Base-by-base conservation (phyloP, 2,329 filamentous ascomycete genomes). In the Plenodomus tracheiphilus region DNA sequence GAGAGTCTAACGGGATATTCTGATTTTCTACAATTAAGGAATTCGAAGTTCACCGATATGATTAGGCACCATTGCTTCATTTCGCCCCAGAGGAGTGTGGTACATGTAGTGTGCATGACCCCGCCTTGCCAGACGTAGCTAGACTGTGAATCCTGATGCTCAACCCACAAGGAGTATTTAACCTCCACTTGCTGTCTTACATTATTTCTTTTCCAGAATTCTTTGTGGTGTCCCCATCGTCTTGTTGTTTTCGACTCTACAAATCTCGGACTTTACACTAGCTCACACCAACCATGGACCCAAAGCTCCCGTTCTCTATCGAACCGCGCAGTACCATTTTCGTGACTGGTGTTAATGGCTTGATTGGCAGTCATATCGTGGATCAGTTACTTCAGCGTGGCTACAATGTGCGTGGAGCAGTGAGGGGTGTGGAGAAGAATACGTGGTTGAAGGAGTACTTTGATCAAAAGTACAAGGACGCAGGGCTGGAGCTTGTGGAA, bases 271-370 rank as follows among this genome's bases (percentile, higher is more conserved):
- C n/a, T n/a, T n/a, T n/a, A n/a, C 9, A 46, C 39, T 32, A 21
- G 11, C 46, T 45, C 32, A 44, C 39, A 15, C 18, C 38, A 10
- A 7, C 30, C 10, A 39, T 13, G 5, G 16, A 4, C 41, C 21
- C 6, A 19, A 64, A 65, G 55, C 47, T 51, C 39, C 51, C 54
- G 8, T 46, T 59, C 15, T 43, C 51, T 15, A 47, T 69, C 15
- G 41, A 59, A 1, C 59, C 65, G 3, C 66, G 63, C 25, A 55
- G 60, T 16, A 62, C 52, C 4, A 41, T 74, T 21, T 60, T 74
- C 8, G 66, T 74, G 2, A 74, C 71, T 0, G 71, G 70, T 10
- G 64, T 58, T 6, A 73, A 69, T 49, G 70, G 71, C 11, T 53
- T 71, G 17, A 65, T 73, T 20, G 71, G 64, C 15, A 64, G 60